Evolutionary conservation across 139 green algal genomes (phyloP), one percentile per base, ranked within the genome.

Genomic region (Limnomonas spitsbergensis): DNA sequence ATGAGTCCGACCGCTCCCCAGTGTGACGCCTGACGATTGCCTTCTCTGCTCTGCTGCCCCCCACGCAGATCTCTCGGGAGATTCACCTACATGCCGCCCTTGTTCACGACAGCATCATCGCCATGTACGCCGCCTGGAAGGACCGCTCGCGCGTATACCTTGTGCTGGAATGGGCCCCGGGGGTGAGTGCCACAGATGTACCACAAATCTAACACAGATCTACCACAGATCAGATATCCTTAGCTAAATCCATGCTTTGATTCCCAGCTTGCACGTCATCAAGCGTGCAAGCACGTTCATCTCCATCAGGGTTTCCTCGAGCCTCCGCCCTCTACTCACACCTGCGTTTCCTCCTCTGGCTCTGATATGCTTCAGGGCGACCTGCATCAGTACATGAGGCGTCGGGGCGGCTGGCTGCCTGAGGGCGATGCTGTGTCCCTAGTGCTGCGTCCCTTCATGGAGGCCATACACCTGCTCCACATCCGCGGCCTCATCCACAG

Each of bases 401-500:
- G 20, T 29, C 20, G 14, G 66, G 67, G 79, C 32, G 79, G 81
- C 1, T 75, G 78, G n/a, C 76, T 88, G 79, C 40, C 71, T 38
- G 86, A 90, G 77, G 54, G 80, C 20, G 70, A 85, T 29, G 86
- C 83, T 14, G 86, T 88, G 40, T 74, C 81, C 27, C 84, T 88
- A 78, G 86, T 91, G 53, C 74, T 91, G 79, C 77, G 86, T 78
- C 87, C 87, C 9, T 85, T 87, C 36, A 76, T 91, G 82, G 82
- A 81, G 26, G 87, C 78, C 3, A 66, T 91, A 14, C 2, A 53
- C 3, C 78, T 78, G 67, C 86, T 91, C 69, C 87, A 91, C 70
- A 40, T 38, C 26, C 76, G 83, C 42, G 88, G 87, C 34, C 79
- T 99, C 70, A 99, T 99, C 78, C 95, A 99, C 83, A 82, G 95